Evolutionary conservation across 2,329 filamentous ascomycete genomes (phyloP), one percentile per base, ranked within the genome.

Genomic region (Colletotrichum gloeosporioides): DNA sequence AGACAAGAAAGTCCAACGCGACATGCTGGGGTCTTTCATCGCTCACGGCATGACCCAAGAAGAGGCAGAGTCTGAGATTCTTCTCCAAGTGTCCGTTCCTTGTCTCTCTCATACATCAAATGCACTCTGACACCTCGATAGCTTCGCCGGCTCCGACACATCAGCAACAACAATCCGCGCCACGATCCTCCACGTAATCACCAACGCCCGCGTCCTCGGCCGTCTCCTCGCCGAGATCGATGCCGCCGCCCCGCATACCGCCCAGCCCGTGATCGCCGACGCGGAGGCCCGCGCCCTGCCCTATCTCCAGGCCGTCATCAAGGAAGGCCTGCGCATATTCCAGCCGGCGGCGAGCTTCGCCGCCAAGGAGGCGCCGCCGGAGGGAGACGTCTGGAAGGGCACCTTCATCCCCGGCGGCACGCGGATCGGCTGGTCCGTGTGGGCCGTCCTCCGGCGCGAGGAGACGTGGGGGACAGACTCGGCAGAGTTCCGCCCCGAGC

Each of bases 81-180:
- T 87, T 5, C 79, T 84, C 65, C 83, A 87, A 74, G 84, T 86
- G 79, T 82, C 79, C 29, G 78, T 44, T 36, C 8, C 12, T 10
- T 32, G 9, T 13, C 13, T 8, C 16, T 36, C 62, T 10, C 57
- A 27, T 8, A 15, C 15, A 27, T 13, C 7, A 12, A 29, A 16
- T 55, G 49, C n/a, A 49, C 77, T 81, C 27, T 67, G 63, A 44
- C 62, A 61, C 3, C 27, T 77, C 32, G n/a, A 68, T 62, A 86
- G 86, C 55, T 84, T 90, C 7, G 90, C 90, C 6, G 91, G 91
- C 6, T 90, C 89, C 1, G 91, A 92, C 76, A 92, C 90, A 7
- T 91, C 90, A 0, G 89, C 91, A 1, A 90, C 89, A 1, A 87
- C 87, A 3, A 86, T 93, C 12, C 87, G 91, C 4, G 84, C 87